Base-by-base conservation (phyloP, 2,329 filamentous ascomycete species). In the Ilyonectria sp. region DNA sequence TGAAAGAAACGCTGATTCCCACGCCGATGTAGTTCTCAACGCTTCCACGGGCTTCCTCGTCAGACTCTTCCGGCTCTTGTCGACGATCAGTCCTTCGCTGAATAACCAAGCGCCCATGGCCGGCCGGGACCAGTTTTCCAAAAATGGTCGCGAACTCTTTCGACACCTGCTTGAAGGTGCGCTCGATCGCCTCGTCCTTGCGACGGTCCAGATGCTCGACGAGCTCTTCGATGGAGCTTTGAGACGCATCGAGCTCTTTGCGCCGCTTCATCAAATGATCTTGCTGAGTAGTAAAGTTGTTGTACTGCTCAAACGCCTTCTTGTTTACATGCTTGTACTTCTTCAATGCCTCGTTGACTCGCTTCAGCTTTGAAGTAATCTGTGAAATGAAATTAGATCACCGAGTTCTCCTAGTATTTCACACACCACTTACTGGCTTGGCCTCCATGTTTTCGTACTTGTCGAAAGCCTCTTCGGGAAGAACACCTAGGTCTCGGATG, bases 311-410 rank as follows among this genome's bases (percentile, higher is more conserved):
- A 78, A 98, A 97, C 0, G 96, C 96, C 83, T 99, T 98, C 84
- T 98, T 99, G 88, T 99, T 99, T 83, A 99, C 95, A 76, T 98
- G 94, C 62, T 94, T 94, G 83, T 96, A 98, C 79, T 98, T 97
- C 84, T 98, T 98, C 61, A 98, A 86, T 0, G 93, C 91, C 74
- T 97, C 94, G 70, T 97, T 97, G 76, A 95, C 94, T 77, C 95
- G 97, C 82, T 96, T 94, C 26, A 98, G 89, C 63, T 92, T 91
- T 46, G 84, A 84, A n/a, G 85, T 84, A 66, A 90, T 89, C 86
- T 90, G 68, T 5, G 11, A 46, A 4, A 56, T 37, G 4, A 63
- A 55, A 33, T 76, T 59, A 76, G 73, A 50, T 44, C 44, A 10
- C 19, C n/a, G 7, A 13, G 21, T 35, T 21, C 21, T 17, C 11